Conservation (phyloP, 169 alveolate genomes). For the Miamiensis avidus region DNA sequence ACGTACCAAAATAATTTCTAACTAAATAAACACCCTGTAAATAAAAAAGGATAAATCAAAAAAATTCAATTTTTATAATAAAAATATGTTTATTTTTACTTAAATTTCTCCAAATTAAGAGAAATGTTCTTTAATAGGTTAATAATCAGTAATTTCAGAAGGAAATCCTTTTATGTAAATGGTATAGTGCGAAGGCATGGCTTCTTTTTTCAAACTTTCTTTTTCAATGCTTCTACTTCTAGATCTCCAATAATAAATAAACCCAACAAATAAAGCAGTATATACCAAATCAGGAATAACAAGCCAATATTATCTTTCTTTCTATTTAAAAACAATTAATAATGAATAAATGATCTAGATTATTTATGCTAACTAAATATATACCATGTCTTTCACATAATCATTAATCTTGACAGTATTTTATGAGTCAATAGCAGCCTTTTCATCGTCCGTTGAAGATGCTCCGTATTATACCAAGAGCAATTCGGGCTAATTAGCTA, state of each 20-base stretch:
- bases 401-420: background rate
- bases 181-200: constrained; percentile 8
- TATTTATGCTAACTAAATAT: too few relatives aligned
- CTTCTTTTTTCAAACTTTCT: background rate
- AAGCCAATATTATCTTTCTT: background rate
- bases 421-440: background rate
- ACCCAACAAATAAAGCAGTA: background rate
- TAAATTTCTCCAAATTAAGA: background rate
- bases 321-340: background rate
- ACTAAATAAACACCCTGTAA: constrained; percentile 19
- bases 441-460: background rate
- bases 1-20: constrained; percentile 37
- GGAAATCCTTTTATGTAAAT: constrained; percentile 9
- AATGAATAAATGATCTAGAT: too few relatives aligned
- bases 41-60: too few relatives aligned
- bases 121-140: background rate
- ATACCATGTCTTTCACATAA: background rate
- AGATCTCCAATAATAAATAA: background rate
- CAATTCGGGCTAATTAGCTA: background rate
- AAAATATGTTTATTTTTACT: background rate
- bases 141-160: background rate
- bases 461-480: background rate
- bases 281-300: constrained; percentile 12
- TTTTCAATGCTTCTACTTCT: background rate
- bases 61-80: too few relatives aligned